These are phyloP conservation scores for Claviceps quebecensis DNA, from an alignment of 2,329 filamentous ascomycete species.

Conservation along the genomic window DNA sequence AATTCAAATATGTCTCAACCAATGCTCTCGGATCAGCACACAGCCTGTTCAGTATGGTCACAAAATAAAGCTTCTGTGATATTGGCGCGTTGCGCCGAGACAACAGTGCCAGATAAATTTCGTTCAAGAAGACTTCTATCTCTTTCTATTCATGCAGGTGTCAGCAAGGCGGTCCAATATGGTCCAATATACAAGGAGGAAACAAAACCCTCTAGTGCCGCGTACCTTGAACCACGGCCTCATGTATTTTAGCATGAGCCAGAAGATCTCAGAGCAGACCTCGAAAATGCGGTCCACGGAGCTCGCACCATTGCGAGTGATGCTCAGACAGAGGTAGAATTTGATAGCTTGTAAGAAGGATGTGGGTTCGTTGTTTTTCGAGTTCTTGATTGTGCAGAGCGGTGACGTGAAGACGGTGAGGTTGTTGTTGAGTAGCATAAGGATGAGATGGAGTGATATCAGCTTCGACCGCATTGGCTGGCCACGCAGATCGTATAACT, in stretches of 20 bases:
- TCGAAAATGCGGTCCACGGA: conserved; percentile 87
- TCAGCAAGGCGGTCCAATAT: conserved; percentile 12
- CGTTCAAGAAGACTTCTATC: conserved; percentile 93
- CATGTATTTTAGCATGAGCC: conserved; percentile 91
- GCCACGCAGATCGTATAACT: conserved; percentile 81
- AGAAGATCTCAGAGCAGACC: conserved; percentile 93
- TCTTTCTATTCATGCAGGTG: conserved; percentile 51
- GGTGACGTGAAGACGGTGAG: conserved; percentile 83
- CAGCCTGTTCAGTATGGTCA: conserved; percentile 71
- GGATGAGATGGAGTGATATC: conserved; percentile 86
- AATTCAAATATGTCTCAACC: conserved; percentile 94
- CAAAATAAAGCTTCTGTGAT: conserved; percentile 85
- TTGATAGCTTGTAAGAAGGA: conserved; percentile 90
- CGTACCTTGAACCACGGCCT: conserved; percentile 81
- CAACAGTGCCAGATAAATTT: conserved; percentile 86
- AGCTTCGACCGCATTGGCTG: conserved; percentile 97
- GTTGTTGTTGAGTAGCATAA: conserved; percentile 90
- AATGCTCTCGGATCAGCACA: conserved; percentile 75
- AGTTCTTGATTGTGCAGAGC: conserved; percentile 81
- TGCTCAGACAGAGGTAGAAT: conserved; percentile 87
- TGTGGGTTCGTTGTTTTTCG: conserved; percentile 74
- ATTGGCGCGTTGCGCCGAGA: conserved; percentile 75
- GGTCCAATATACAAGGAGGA: neutral
- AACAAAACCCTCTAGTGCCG: neutral
- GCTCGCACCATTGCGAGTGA: conserved; percentile 90